phyloP scores from a whole-genome alignment of 164 flowering plant species.

The Stephania japonica region DNA sequence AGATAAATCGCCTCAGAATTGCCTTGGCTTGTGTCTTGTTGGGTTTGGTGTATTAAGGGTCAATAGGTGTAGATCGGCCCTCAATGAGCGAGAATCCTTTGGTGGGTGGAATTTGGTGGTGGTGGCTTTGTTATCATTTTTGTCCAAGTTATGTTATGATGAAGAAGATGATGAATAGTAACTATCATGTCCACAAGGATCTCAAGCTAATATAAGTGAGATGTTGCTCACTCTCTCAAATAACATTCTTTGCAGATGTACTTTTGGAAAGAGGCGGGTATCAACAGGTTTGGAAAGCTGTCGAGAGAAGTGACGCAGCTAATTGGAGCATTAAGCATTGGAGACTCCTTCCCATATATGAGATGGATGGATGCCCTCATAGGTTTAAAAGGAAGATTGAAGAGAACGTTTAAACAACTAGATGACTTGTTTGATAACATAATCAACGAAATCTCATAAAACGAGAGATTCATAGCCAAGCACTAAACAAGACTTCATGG shows the following conservation, averaged over 20 bases:
- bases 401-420: constrained; percentile 4
- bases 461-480: not conserved
- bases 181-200: too few species aligned
- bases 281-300: constrained; percentile 8
- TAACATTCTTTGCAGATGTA: constrained; percentile 5
- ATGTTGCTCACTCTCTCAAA: constrained; percentile 4
- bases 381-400: constrained; percentile 3
- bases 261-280: constrained; percentile 2
- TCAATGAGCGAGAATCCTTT: too few species aligned
- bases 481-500: not conserved
- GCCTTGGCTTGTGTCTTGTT: too few species aligned
- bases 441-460: constrained; percentile 3
- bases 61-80: too few species aligned
- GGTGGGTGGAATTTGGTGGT: too few species aligned
- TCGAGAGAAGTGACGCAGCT: constrained; percentile 1
- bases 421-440: constrained; percentile 8
- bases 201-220: constrained; percentile 2
- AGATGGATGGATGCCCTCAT: constrained; percentile 12
- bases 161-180: too few species aligned
- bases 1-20: too few species aligned
- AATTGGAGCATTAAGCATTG: constrained; percentile 7
- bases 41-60: too few species aligned
- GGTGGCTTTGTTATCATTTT: too few species aligned
- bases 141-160: too few species aligned
- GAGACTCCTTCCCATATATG: constrained; percentile 7